Evolutionary conservation across 1,284 basidiomycete species (phyloP).

Genomic region (Puccinia polysora): DNA sequence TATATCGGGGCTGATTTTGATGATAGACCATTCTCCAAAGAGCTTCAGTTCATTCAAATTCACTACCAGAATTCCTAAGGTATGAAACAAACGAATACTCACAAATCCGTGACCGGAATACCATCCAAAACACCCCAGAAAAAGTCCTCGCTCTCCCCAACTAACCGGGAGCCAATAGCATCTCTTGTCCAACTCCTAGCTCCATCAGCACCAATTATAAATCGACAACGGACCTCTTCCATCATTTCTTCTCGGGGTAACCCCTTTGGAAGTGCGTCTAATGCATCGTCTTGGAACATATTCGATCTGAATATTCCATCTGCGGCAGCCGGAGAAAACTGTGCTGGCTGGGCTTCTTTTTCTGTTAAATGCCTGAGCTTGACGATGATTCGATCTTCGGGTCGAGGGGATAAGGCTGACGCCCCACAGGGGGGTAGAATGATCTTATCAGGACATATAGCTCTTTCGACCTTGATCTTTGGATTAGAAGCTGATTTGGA

Average conservation of each 20-base stretch:
- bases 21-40: conserved; percentile 24
- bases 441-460: conserved; percentile 39
- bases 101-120: conserved; percentile 41
- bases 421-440: conserved; percentile 16
- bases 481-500: background rate
- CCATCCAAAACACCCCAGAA: conserved; percentile 44
- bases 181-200: conserved; percentile 78
- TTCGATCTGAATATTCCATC: conserved; percentile 44
- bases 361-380: conserved; percentile 50
- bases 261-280: conserved; percentile 33
- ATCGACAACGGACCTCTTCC: conserved; percentile 49
- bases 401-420: conserved; percentile 32
- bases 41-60: background rate
- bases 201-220: conserved; percentile 63
- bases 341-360: conserved; percentile 50
- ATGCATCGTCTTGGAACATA: conserved; percentile 42
- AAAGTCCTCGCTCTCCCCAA: conserved; percentile 59
- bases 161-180: conserved; percentile 64
- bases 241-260: conserved; percentile 25
- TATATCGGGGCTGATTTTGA: conserved; percentile 61
- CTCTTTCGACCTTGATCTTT: conserved; percentile 32
- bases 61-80: no score
- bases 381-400: conserved; percentile 45
- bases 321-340: conserved; percentile 36
- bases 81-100: no score